Evolutionary conservation across 768 basidiomycete genomes (phyloP).

Genomic region (Hortiboletus flavorubellus): DNA sequence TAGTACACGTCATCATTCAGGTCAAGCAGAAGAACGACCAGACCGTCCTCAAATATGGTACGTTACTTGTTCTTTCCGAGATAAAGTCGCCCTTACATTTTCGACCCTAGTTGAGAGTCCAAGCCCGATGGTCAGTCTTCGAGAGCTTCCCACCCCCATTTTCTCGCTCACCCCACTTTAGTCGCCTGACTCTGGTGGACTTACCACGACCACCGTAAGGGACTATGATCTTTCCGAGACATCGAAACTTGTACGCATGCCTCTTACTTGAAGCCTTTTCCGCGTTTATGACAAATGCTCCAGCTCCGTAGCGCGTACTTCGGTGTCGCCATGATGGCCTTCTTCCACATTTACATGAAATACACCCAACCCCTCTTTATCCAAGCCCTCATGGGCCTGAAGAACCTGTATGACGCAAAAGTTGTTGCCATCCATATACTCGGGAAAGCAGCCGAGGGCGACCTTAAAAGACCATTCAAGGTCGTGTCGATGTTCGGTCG

Average conservation of each 20-base stretch:
- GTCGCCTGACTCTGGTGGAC: constrained; percentile 64
- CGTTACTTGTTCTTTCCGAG: constrained; percentile 24
- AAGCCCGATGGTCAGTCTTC: constrained; percentile 63
- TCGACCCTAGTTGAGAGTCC: constrained; percentile 62
- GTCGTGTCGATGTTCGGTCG: constrained; percentile 69
- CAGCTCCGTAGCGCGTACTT: constrained; percentile 67
- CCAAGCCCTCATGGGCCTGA: constrained; percentile 93
- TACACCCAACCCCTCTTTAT: constrained; percentile 97
- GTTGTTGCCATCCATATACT: constrained; percentile 78
- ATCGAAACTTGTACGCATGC: constrained; percentile 66
- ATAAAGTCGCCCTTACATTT: not conserved
- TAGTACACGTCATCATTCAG: constrained; percentile 39
- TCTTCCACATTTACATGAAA: constrained; percentile 92
- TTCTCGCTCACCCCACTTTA: constrained; percentile 21
- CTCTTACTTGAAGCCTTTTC: constrained; percentile 14
- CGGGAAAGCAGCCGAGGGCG: constrained; percentile 76
- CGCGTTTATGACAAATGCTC: not conserved
- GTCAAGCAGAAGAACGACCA: constrained; percentile 95
- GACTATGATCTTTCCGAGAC: constrained; percentile 93
- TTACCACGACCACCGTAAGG: constrained; percentile 86
- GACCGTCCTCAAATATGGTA: constrained; percentile 93
- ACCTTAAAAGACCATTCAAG: constrained; percentile 90
- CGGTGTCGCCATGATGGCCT: constrained; percentile 82
- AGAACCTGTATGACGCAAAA: constrained; percentile 85
- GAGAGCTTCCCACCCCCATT: not conserved